Evolutionary conservation across 2,329 filamentous ascomycete genomes (phyloP).

Genomic region (Fusarium sambucinum): DNA sequence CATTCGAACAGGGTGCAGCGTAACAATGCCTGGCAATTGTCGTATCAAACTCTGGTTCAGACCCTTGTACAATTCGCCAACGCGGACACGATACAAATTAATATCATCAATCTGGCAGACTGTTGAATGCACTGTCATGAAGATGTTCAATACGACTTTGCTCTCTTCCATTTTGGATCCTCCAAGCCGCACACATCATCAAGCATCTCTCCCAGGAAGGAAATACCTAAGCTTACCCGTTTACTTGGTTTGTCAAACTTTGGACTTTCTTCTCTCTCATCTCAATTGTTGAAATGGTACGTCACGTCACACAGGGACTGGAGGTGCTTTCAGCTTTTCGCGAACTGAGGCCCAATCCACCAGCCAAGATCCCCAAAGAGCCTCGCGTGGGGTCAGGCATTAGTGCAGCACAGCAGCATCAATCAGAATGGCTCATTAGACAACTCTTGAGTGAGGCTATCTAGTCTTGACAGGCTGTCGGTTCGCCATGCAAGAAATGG

Average conservation of each 20-base stretch:
- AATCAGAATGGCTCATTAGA: constrained; percentile 26
- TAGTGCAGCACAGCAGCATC: constrained; percentile 42
- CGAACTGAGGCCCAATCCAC: constrained; percentile 40
- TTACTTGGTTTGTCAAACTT: constrained; percentile 13
- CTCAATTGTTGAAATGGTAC: constrained; percentile 25
- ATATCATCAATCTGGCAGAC: constrained; percentile 3
- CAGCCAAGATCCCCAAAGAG: constrained; percentile 33
- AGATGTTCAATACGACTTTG: constrained; percentile 36
- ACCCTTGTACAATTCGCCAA: constrained; percentile 16
- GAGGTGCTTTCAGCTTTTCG: constrained; percentile 27
- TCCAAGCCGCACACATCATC: constrained; percentile 29
- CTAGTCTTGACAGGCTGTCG: constrained; percentile 46
- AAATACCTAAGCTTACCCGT: constrained; percentile 24
- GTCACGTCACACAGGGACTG: constrained; percentile 39
- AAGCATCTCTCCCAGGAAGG: constrained; percentile 34
- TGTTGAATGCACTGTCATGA: neutral
- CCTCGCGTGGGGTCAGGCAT: constrained; percentile 48
- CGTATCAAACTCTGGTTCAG: constrained; percentile 20
- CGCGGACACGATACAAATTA: constrained; percentile 15
- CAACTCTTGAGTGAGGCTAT: constrained; percentile 44
- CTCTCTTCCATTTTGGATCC: constrained; percentile 13
- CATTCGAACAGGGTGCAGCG: constrained; percentile 12
- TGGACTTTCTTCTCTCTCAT: constrained; percentile 30
- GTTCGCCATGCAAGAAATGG: constrained; percentile 49
- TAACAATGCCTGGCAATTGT: constrained; percentile 16